Conservation (phyloP, 2,329 filamentous ascomycete genomes). For the Ascochyta rabiei region DNA sequence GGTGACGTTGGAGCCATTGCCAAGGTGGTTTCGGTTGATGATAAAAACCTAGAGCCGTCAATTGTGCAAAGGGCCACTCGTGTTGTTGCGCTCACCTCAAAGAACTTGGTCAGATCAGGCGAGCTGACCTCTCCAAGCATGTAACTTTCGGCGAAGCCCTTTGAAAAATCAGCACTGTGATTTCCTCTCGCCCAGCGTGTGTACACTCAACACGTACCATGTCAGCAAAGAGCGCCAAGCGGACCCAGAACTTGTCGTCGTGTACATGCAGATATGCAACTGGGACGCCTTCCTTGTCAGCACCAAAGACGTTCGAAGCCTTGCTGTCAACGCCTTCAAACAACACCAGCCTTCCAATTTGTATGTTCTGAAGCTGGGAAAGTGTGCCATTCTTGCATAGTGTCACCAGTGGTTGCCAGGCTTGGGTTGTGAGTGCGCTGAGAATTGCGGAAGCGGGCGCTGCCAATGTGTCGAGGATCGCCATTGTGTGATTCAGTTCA, state of each 20-base stretch:
- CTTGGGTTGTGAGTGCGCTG: constrained; percentile 52
- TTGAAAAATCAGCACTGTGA: not conserved
- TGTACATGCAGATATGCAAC: constrained; percentile 65
- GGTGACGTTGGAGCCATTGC: constrained; percentile 67
- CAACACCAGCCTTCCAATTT: constrained; percentile 54
- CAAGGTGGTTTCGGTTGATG: constrained; percentile 66
- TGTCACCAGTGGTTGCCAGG: constrained; percentile 56
- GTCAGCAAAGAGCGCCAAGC: constrained; percentile 71
- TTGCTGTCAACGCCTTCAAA: constrained; percentile 52
- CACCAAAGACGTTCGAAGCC: constrained; percentile 51
- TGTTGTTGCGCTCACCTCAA: constrained; percentile 56
- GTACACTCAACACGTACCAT: constrained; percentile 56
- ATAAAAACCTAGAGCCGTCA: constrained; percentile 67
- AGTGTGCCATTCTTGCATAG: constrained; percentile 55
- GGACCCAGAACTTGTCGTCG: constrained; percentile 73
- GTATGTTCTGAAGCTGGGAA: constrained; percentile 53
- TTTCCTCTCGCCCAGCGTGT: not conserved
- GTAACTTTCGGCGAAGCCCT: constrained; percentile 73
- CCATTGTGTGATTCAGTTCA: constrained; percentile 30
- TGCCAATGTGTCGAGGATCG: constrained; percentile 32
- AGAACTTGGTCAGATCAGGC: constrained; percentile 69
- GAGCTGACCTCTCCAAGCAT: constrained; percentile 76
- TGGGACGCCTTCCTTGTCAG: constrained; percentile 48
- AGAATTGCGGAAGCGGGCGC: constrained; percentile 14
- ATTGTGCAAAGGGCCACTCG: not conserved